These are phyloP conservation scores for Diaporthe ampelina DNA, from an alignment of 2,329 filamentous ascomycete genomes.

Conservation along the genomic window DNA sequence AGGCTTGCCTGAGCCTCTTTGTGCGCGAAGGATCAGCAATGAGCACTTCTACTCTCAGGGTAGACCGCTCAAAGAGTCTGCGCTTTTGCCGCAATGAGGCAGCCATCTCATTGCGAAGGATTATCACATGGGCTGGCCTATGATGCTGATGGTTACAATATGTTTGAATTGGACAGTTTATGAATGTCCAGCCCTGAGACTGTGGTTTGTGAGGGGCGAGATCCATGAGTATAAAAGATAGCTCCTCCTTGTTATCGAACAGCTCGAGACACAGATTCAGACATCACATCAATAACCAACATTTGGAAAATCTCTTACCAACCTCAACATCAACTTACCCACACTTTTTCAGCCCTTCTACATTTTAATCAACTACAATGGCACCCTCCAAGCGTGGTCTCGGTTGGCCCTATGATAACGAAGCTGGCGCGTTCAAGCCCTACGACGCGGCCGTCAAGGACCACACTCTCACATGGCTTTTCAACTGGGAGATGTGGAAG, in stretches of 20 bases:
- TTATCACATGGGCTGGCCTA: background rate
- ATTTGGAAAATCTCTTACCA: background rate
- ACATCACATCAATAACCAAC: background rate
- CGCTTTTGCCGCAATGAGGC: background rate
- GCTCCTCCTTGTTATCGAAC: background rate
- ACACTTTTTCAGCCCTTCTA: background rate
- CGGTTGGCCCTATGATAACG: constrained; percentile 36
- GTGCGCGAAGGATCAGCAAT: background rate
- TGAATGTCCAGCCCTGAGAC: background rate
- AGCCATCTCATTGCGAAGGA: background rate
- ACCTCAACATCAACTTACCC: background rate
- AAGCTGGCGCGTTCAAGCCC: constrained; percentile 23
- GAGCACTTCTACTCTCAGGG: background rate
- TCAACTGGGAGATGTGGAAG: constrained; percentile 40
- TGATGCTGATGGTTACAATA: background rate
- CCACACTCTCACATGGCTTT: constrained; percentile 32
- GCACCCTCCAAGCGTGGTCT: constrained; percentile 38
- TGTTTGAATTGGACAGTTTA: background rate
- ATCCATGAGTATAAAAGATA: background rate
- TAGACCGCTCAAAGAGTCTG: background rate
- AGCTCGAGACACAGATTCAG: background rate
- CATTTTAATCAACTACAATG: background rate
- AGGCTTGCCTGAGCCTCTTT: background rate
- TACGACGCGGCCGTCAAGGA: constrained; percentile 25
- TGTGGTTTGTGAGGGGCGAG: background rate